Evolutionary conservation across 2,329 filamentous ascomycete genomes (phyloP), one percentile per base, ranked within the genome.

Genomic region (Claviceps arundinis): DNA sequence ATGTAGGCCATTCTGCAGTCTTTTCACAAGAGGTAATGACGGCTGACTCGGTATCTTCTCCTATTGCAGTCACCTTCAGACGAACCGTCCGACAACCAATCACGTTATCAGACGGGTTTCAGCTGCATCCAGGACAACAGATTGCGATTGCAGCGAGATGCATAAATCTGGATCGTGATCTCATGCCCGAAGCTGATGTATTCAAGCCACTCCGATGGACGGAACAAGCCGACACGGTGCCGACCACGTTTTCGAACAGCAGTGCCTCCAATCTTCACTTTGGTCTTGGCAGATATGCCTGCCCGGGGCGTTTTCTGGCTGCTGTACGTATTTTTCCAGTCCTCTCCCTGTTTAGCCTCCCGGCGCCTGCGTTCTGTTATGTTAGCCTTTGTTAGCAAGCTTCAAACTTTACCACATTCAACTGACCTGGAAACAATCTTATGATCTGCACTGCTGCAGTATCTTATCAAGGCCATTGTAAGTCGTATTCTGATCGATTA

Each of bases 301-400:
- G 56, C 22, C 56, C 56, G 2, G 56, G 56, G 49, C 56, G 56
- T 26, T 58, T 58, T 46, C 48, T 58, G 26, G 56, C 56, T 16
- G 40, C 55, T 1, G 55, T 56, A 44, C 5, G 55, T 55, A 5
- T 4, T 22, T 24, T 37, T 14, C 34, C 19, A 11, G 4, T 9
- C 11, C 30, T 4, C 3, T 34, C 9, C 30, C 9, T 34, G 30
- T 34, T 11, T 4, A 34, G 30, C 30, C 9, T 11, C 30, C 30
- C 30, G 3, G 30, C 9, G 30, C 30, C 9, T 34, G 30, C 30
- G 30, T 34, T 34, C 30, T 34, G 30, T 34, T 11, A 34, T 34
- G 30, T 34, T 4, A 34, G 30, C 30, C 8, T 34, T 11, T 34
- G 30, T 4, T 4, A 4, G 9, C 30, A 34, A 7, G 24, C 24